These are phyloP conservation scores for Polyporus tsugae DNA, from an alignment of 1,284 basidiomycete genomes.

Conservation along the genomic window DNA sequence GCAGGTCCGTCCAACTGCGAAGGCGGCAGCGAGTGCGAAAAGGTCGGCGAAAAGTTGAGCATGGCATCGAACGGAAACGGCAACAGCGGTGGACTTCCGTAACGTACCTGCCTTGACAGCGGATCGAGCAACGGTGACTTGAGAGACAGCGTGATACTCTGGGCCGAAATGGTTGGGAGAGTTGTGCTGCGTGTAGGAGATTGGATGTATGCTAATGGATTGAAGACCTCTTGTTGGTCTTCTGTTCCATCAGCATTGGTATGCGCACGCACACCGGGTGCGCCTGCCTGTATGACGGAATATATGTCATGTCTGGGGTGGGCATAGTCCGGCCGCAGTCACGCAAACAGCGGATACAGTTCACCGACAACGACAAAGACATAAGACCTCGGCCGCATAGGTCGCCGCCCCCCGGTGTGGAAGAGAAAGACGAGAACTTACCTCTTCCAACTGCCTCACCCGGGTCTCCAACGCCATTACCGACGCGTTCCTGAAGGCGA, in stretches of 20 bases:
- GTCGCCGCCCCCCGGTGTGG: background rate
- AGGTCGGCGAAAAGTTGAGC: conserved; percentile 10
- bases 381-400: conserved; percentile 1
- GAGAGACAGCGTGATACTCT: conserved; percentile 12
- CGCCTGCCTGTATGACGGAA: background rate
- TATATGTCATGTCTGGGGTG: conserved; percentile 1
- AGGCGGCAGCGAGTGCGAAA: background rate
- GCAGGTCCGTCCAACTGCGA: conserved; percentile 10
- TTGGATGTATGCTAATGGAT: conserved; percentile 8
- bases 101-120: conserved; percentile 23
- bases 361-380: background rate
- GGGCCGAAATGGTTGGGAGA: conserved; percentile 9
- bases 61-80: conserved; percentile 14
- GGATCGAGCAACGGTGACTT: conserved; percentile 14
- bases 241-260: background rate
- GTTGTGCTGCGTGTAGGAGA: conserved; percentile 16
- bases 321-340: background rate
- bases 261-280: background rate
- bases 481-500: conserved; percentile 4
- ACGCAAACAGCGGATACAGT: background rate
- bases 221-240: conserved; percentile 12
- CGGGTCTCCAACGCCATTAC: conserved; percentile 16
- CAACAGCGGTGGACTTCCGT: conserved; percentile 4
- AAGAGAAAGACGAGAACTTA: conserved; percentile 2
- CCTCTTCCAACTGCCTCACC: conserved; percentile 17